Conservation (phyloP, 2,329 filamentous ascomycete species). For the Clarireedia hainanense region DNA sequence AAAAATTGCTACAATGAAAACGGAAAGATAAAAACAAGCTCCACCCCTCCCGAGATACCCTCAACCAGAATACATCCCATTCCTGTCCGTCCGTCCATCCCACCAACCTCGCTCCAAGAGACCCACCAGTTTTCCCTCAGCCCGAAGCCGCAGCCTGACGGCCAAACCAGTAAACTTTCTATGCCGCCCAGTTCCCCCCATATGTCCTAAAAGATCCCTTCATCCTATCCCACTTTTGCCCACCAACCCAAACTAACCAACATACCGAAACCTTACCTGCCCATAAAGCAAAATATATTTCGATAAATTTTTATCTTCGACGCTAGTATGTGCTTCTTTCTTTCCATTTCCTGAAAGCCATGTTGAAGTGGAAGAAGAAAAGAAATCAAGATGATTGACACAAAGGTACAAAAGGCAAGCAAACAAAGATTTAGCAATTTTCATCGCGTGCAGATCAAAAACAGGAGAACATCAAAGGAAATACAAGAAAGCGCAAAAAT, state of each 20-base stretch:
- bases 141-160: not conserved
- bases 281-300: not conserved
- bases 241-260: constrained; percentile 9
- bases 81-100: not conserved
- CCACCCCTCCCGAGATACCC: not conserved
- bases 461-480: not conserved
- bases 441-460: constrained; percentile 1
- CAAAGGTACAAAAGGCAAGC: not conserved
- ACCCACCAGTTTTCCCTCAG: not conserved
- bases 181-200: not conserved
- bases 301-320: not conserved
- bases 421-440: not conserved
- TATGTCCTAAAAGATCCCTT: constrained; percentile 2
- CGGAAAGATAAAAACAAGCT: constrained; percentile 1
- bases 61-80: not conserved
- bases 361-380: constrained; percentile 2
- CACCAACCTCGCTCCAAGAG: not conserved
- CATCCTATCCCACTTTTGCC: not conserved
- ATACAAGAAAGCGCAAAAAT: constrained; percentile 3
- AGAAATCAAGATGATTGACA: constrained; percentile 5
- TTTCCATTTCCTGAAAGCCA: constrained; percentile 2
- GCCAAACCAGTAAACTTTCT: constrained; percentile 4
- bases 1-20: constrained; percentile 8
- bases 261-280: not conserved
- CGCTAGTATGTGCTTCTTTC: constrained; percentile 1